phyloP scores from a whole-genome alignment of 108 stramenopile species.

The Skeletonema marinoi region DNA sequence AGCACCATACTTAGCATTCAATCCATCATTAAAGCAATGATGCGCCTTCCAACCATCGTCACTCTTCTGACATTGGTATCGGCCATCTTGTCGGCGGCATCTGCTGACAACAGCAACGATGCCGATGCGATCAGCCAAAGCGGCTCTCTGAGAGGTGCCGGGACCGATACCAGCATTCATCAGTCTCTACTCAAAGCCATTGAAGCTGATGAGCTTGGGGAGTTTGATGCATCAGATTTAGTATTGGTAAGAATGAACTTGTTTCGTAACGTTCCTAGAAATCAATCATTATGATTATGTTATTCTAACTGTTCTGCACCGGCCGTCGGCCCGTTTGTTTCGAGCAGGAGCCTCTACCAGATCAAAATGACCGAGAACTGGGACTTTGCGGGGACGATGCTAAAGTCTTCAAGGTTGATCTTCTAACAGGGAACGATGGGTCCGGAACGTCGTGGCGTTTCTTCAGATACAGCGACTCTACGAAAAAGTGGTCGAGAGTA shows the following conservation, averaged over 20 bases:
- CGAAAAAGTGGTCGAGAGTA: neutral
- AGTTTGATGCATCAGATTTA: neutral
- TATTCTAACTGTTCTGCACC: neutral
- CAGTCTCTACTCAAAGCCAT: neutral
- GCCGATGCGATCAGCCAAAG: neutral
- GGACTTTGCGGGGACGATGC: neutral
- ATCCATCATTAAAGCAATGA: neutral
- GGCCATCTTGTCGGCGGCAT: neutral
- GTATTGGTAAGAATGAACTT: neutral
- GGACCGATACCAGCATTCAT: neutral
- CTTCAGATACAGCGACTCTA: neutral
- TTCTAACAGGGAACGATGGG: neutral
- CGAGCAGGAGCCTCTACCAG: neutral
- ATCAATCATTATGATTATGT: neutral
- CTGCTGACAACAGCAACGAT: neutral
- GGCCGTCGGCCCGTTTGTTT: neutral
- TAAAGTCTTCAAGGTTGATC: neutral
- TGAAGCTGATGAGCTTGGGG: neutral
- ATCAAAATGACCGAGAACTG: neutral
- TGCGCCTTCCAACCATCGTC: neutral
- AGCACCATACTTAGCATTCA: too few relatives aligned
- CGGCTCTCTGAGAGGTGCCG: neutral
- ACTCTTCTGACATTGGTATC: neutral
- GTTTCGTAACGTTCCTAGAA: neutral
- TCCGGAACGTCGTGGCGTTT: neutral